A percentile compares a stretch with the other conserved stretches of the same genome.
Evolutionary conservation across 805 yeast genomes (phyloP).

Genomic region (Starmerella bombi): DNA sequence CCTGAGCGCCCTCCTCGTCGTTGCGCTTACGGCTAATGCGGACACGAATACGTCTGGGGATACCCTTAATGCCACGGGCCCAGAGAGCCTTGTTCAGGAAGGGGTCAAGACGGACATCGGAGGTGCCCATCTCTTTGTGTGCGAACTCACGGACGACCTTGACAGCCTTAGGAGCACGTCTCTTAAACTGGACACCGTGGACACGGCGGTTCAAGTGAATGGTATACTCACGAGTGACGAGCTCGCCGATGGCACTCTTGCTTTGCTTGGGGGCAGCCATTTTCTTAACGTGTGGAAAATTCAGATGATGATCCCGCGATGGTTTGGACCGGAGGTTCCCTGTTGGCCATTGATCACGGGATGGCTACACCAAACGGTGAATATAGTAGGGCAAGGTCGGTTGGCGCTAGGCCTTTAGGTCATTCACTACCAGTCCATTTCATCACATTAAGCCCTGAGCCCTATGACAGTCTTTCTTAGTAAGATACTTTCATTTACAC

Average conservation of each 20-base stretch:
- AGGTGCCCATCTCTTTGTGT: conserved; percentile 96
- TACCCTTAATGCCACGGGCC: conserved; percentile 99
- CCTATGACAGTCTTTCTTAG: background rate
- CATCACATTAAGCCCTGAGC: background rate
- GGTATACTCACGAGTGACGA: conserved; percentile 99
- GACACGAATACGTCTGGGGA: conserved; percentile 94
- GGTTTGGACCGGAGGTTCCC: background rate
- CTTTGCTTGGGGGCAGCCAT: conserved; percentile 30
- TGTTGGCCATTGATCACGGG: background rate
- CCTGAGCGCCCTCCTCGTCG: conserved; percentile 98
- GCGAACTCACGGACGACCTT: conserved; percentile 99
- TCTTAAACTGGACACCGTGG: conserved; percentile 97
- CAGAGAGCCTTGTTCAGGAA: conserved; percentile 95
- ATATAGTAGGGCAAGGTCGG: background rate
- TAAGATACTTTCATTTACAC: too few relatives aligned
- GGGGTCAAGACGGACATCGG: conserved; percentile 98
- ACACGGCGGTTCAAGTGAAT: conserved; percentile 99
- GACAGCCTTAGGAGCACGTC: conserved; percentile 99
- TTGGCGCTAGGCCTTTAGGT: background rate
- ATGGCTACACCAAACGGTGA: background rate
- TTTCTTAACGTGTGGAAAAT: conserved; percentile 11
- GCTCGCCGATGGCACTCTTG: conserved; percentile 84
- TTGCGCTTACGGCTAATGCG: conserved; percentile 99
- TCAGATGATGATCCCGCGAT: conserved; percentile 4
- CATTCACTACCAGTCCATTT: too few relatives aligned